Evolutionary conservation across 192 early-diverging fungal species (phyloP).

Genomic region (Linnemannia zychae): DNA sequence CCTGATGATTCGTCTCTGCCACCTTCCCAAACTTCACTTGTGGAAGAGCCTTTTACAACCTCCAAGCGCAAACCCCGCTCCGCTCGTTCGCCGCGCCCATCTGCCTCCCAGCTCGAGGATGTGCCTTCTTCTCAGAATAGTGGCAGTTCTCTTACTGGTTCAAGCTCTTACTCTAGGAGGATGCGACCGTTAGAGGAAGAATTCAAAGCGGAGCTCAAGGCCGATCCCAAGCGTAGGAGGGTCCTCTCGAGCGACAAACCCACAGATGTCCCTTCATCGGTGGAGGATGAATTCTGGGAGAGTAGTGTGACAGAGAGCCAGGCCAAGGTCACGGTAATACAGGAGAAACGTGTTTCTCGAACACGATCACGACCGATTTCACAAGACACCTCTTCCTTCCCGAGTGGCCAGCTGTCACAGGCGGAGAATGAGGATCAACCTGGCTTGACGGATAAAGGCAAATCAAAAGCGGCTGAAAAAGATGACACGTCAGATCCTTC

Average conservation of each 20-base stretch:
- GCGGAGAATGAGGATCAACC: slow-evolving; percentile 11
- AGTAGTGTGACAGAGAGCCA: not conserved
- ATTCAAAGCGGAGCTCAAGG: not conserved
- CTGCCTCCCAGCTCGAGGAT: not conserved
- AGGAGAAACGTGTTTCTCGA: not conserved
- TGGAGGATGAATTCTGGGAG: slow-evolving; percentile 42
- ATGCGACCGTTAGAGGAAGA: slow-evolving; percentile 12
- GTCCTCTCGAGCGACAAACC: not conserved
- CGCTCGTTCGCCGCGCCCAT: not conserved
- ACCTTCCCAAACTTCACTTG: not conserved
- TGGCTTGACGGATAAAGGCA: not conserved
- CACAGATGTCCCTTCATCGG: slow-evolving; percentile 19
- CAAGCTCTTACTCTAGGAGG: not conserved
- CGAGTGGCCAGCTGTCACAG: slow-evolving; percentile 5
- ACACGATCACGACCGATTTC: slow-evolving; percentile 26
- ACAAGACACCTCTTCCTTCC: slow-evolving; percentile 33
- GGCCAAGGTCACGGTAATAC: not conserved
- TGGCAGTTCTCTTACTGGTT: not conserved
- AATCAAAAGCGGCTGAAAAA: not conserved
- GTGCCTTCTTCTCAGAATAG: slow-evolving; percentile 32
- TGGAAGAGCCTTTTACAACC: not conserved
- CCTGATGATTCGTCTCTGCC: not conserved
- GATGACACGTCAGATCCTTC: not conserved
- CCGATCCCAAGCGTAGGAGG: slow-evolving; percentile 4
- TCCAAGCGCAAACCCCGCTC: not conserved